Evolutionary conservation across 768 basidiomycete species (phyloP), one percentile per base, ranked within the genome.

Genomic region (Tricholoma hemisulphureum): DNA sequence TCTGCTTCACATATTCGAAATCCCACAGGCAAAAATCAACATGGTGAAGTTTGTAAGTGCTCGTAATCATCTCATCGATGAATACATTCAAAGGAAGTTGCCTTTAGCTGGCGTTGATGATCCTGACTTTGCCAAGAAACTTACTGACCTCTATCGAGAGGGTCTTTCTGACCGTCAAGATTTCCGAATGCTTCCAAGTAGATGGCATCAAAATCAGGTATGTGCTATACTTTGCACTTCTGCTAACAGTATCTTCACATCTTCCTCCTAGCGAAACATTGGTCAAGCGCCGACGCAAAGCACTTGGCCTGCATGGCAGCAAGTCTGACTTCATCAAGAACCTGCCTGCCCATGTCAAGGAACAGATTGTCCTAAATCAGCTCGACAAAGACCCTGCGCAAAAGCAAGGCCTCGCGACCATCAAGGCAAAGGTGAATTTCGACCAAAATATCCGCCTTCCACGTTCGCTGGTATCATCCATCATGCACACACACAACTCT

Each of bases 331-430:
- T 41, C 9, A 10, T 41, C n/a, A 41, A 20, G 39, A 41, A 41
- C 39, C 39, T 41, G 39, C 39, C 39, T 41, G 39, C 39, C 39
- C 39, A 41, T 20, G 18, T 41, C 39, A 41, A 41, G 39, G 39
- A 41, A 41, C 39, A 41, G 16, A 41, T 43, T 5, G 62, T 73
- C 8, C 43, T 71, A 3, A 48, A 63, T 8, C 50, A 66, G 41
- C 61, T 71, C 23, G 65, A 63, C 13, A 51, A 60, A 16, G 70
- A 73, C 52, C 60, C 57, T 13, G 34, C 61, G 1, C 58, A 61
- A 32, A 49, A 56, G 11, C 57, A 52, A 35, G 67, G 70, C 3
- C 37, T 64, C 10, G 23, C 50, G 10, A 68, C 55, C 3, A 63
- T 71, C 37, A 57, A 16, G 56, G 53, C 8, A 56, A 58, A n/a